Base-by-base conservation (phyloP, 257 asterid species). In the Fraxinus cuspidata region DNA sequence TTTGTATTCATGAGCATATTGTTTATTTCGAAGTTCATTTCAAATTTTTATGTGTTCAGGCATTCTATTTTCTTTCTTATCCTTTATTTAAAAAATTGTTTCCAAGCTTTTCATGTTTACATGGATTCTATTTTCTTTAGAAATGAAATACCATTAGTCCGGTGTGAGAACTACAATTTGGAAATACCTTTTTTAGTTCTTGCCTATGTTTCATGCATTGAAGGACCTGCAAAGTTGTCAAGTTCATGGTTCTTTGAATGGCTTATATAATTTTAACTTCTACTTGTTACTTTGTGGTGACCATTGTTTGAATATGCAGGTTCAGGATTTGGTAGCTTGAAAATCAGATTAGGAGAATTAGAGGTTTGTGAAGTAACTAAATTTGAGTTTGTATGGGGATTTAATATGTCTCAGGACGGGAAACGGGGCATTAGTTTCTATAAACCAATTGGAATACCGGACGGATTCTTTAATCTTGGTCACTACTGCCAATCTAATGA, bases 401-500 rank as follows among this genome's bases (percentile, higher is more conserved):
- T 88, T 85, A 85, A 88, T 82, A 42, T 77, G 32, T 88, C 96
- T 29, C 28, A 34, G 40, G 86, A 91, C 73, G 81, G 83, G 72
- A 91, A 84, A 81, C 85, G 68, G 4, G 92, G 92, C 71, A 86
- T 87, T 56, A 87, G 94, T 83, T 93, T 95, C 74, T 91, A 95
- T 78, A 91, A 88, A 82, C 98, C 99, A 37, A 77, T 71, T 18
- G 80, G 76, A 25, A 80, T 93, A 78, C 97, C 98, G 0, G 87
- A 88, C 56, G 96, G 97, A 66, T 93, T 88, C 85, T 90, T 72
- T 77, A 77, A 87, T 74, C 90, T 95, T 40, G 98, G 99, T 70
- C 85, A 91, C 88, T 89, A 87, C 69, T 93, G 96, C 79, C 96
- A 93, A 79, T 88, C 93, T 77, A 90, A 87, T 64, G 86, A 84